A percentile compares a stretch with the other conserved stretches of the same genome.
These are phyloP conservation scores for Phytophthora constricta DNA, from an alignment of 352 stramenopile species.

Conservation along the genomic window DNA sequence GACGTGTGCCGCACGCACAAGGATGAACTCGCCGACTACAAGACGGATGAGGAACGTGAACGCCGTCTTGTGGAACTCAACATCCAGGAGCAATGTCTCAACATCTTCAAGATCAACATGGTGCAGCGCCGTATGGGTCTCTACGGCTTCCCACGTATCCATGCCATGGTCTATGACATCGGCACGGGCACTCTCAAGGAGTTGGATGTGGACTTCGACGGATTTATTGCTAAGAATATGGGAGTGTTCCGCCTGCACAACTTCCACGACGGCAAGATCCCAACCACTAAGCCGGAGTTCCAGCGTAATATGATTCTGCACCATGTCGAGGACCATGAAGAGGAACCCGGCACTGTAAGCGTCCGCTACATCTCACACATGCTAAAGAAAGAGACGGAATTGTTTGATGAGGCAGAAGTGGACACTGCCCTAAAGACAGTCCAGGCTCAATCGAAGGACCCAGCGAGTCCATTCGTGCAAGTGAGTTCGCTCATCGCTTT, in stretches of 20 bases:
- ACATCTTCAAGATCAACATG: slow-evolving; percentile 89
- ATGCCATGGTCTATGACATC: slow-evolving; percentile 81
- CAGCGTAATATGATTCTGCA: slow-evolving; percentile 65
- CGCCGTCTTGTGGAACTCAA: slow-evolving; percentile 80
- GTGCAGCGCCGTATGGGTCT: slow-evolving; percentile 73
- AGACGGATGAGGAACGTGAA: slow-evolving; percentile 35
- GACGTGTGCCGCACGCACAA: slow-evolving; percentile 55
- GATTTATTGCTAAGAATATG: slow-evolving; percentile 53
- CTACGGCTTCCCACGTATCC: slow-evolving; percentile 72
- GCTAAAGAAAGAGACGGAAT: slow-evolving; percentile 60
- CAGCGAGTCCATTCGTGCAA: slow-evolving; percentile 45
- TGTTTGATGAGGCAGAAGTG: slow-evolving; percentile 61
- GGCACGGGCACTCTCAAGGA: slow-evolving; percentile 63
- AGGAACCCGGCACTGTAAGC: slow-evolving; percentile 57
- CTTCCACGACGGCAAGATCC: slow-evolving; percentile 62
- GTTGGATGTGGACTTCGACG: slow-evolving; percentile 65
- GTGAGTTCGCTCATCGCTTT: slow-evolving; percentile 46
- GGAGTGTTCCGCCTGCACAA: slow-evolving; percentile 58
- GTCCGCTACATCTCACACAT: slow-evolving; percentile 60
- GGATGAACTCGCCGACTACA: slow-evolving; percentile 28
- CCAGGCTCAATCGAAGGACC: slow-evolving; percentile 37
- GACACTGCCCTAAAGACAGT: slow-evolving; percentile 50
- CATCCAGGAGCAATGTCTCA: slow-evolving; percentile 85
- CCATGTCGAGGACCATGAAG: slow-evolving; percentile 63
- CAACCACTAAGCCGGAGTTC: slow-evolving; percentile 53